A percentile compares a stretch with the other conserved stretches of the same genome.
Conservation (phyloP, 2,329 filamentous ascomycete species). For the Neospermospora avenae region DNA sequence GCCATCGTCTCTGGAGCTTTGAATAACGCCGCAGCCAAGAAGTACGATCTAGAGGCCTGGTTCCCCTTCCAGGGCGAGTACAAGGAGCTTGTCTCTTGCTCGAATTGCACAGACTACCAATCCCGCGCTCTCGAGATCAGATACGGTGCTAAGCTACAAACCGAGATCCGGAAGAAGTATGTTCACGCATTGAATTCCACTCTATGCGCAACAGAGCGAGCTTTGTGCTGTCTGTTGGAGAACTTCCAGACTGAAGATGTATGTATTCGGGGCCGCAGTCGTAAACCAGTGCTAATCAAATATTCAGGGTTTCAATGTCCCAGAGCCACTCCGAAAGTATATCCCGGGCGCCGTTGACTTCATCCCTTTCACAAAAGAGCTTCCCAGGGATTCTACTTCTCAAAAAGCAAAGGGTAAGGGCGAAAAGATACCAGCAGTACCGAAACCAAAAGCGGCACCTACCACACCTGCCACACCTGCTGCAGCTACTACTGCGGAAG, state of each 20-base stretch:
- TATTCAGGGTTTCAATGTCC: constrained; percentile 68
- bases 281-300: constrained; percentile 23
- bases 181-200: constrained; percentile 91
- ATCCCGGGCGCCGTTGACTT: constrained; percentile 88
- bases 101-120: constrained; percentile 98
- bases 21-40: constrained; percentile 87
- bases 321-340: constrained; percentile 82
- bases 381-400: constrained; percentile 71
- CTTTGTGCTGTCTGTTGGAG: constrained; percentile 91
- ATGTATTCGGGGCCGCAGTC: constrained; percentile 35
- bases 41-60: constrained; percentile 95
- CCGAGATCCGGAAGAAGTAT: constrained; percentile 84
- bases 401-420: constrained; percentile 46
- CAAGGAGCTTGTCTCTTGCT: constrained; percentile 96
- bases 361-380: constrained; percentile 81
- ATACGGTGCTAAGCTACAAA: constrained; percentile 83
- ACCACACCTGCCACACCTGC: too few relatives aligned
- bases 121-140: constrained; percentile 90
- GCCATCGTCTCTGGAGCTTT: constrained; percentile 94
- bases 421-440: constrained; percentile 22
- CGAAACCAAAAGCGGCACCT: constrained; percentile 31
- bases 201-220: constrained; percentile 85
- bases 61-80: constrained; percentile 96
- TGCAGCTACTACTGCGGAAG: constrained; percentile 29
- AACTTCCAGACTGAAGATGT: constrained; percentile 92